Evolutionary conservation across 1,139 yeast species (phyloP), one percentile per base, ranked within the genome.

Genomic region (Pichia sp.): DNA sequence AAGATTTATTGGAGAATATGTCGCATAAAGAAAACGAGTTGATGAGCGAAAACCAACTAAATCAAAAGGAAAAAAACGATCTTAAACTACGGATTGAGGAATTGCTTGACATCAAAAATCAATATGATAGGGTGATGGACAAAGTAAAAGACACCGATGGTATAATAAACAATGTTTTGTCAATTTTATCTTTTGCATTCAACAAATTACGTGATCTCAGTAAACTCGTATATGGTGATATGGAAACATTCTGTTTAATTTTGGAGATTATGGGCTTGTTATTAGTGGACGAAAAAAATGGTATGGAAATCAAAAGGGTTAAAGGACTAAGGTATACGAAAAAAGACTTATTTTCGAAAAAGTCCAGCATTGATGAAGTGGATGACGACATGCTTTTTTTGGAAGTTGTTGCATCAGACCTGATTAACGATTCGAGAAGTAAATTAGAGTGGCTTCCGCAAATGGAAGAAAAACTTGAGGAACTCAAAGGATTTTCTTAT

Each of bases 241-340:
- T 75, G 54, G 64, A 67, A n/a, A 68, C 84, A 44, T 76, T 80
- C 52, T 82, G 88, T 62, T 74, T 79, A 52, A 73, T 87, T 2
- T 73, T 92, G 53, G 96, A 89, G 64, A 78, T 87, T 1, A 83
- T 90, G 77, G 98, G 98, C 0, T 74, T 92, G 52, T 69, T 87
- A 26, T 72, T 87, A 49, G 75, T 79, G 0, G 72, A 74, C 52
- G 81, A 79, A 6, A 66, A 67, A 1, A 63, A 61, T 6, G 72
- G 70, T 1, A 72, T 71, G 54, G 77, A 76, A 50, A 80, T 87
- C 40, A 79, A 79, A 36, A 74, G 95, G 59, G 93, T 86, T 0
- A 86, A 86, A 64, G 95, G 95, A 0, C 72, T 87, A 56, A 74
- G 84, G 57, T 75, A 79, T 45, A 76, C 74, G 57, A 65, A 67